Conservation (phyloP, 140 eudicot genomes). For the Stevia rebaudiana region DNA sequence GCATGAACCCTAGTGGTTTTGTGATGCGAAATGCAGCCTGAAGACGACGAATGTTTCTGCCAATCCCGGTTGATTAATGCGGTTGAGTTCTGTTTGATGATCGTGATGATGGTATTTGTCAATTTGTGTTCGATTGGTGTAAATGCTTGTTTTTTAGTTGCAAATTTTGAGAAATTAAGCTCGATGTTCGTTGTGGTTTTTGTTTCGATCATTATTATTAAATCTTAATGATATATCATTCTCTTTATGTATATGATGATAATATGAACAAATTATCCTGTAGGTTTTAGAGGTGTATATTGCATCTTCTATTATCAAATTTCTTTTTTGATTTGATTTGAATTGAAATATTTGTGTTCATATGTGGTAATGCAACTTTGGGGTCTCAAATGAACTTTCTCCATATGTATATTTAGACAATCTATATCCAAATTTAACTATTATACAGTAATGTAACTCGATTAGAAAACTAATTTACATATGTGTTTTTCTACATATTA, state of each 20-base stretch:
- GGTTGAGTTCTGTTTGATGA: neutral
- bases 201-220: neutral
- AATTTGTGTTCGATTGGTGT: neutral
- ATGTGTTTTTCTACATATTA: neutral
- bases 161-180: neutral
- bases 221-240: neutral
- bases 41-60: neutral
- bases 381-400: neutral
- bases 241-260: neutral
- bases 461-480: neutral
- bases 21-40: neutral
- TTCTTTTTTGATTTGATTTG: neutral
- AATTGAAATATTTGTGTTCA: neutral
- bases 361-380: conserved; percentile 11
- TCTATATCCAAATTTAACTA: neutral
- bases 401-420: neutral
- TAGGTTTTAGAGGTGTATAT: neutral
- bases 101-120: neutral
- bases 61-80: neutral
- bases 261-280: neutral
- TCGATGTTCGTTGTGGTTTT: neutral
- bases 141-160: neutral
- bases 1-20: neutral
- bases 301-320: neutral
- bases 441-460: neutral